Evolutionary conservation across 2,329 filamentous ascomycete genomes (phyloP).

Genomic region (Aureobasidium sp.): DNA sequence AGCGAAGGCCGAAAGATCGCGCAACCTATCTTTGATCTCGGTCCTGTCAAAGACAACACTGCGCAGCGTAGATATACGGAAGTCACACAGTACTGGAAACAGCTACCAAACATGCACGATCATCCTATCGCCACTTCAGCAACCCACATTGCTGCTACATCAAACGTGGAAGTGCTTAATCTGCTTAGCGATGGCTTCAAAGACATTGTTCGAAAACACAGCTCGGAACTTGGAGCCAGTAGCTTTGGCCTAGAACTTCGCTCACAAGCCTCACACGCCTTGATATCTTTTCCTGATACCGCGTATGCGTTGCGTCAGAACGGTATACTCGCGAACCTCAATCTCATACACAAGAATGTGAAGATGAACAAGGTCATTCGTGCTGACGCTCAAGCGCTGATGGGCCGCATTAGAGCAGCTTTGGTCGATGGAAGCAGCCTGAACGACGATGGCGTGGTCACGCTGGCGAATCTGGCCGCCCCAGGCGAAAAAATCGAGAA

Average conservation of each 20-base stretch:
- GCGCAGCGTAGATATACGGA: background rate
- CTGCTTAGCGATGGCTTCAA: background rate
- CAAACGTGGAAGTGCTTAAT: background rate
- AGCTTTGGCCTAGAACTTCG: background rate
- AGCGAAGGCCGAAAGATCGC: slow-evolving; percentile 21
- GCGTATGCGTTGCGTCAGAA: background rate
- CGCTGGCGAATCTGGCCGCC: background rate
- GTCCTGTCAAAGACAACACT: slow-evolving; percentile 21
- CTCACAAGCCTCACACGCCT: background rate
- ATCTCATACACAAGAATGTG: background rate
- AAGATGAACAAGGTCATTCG: background rate
- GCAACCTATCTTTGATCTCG: slow-evolving; percentile 22
- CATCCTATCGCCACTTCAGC: background rate
- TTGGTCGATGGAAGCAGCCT: background rate
- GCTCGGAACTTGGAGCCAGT: background rate
- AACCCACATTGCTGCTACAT: background rate
- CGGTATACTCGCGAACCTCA: background rate
- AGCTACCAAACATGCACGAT: background rate
- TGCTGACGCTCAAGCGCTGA: background rate
- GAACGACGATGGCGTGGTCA: background rate
- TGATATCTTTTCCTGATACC: background rate
- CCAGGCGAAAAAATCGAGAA: slow-evolving; percentile 22
- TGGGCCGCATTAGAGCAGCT: background rate
- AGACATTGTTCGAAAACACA: background rate
- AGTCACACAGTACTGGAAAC: background rate